A percentile compares a stretch with the other conserved stretches of the same genome.
These are phyloP conservation scores for Colletotrichum magnum DNA, from an alignment of 2,329 filamentous ascomycete genomes.

Conservation along the genomic window DNA sequence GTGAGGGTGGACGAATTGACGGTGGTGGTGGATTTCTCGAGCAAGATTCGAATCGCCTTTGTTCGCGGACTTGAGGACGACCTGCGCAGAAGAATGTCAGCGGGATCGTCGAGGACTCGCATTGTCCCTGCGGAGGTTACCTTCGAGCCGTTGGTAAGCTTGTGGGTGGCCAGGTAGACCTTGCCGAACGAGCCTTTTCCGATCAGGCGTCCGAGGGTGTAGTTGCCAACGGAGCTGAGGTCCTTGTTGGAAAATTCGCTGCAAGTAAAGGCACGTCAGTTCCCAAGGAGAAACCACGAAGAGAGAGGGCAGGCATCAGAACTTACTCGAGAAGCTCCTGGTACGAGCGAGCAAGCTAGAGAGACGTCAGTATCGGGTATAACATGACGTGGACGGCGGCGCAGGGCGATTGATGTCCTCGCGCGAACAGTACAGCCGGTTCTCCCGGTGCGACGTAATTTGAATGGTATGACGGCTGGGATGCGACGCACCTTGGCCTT, in stretches of 20 bases:
- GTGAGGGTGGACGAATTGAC: slow-evolving; percentile 97
- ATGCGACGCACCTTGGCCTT: slow-evolving; percentile 69
- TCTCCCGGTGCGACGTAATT: background rate
- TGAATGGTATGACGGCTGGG: background rate
- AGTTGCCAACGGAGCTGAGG: slow-evolving; percentile 93
- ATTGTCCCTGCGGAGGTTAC: slow-evolving; percentile 58
- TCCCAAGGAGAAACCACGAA: background rate
- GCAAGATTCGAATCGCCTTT: slow-evolving; percentile 96
- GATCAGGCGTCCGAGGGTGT: slow-evolving; percentile 90
- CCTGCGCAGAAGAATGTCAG: slow-evolving; percentile 65
- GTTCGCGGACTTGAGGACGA: slow-evolving; percentile 97
- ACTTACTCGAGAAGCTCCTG: slow-evolving; percentile 94
- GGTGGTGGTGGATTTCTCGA: slow-evolving; percentile 97
- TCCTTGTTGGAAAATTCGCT: slow-evolving; percentile 96
- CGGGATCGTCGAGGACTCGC: background rate
- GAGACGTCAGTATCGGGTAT: background rate
- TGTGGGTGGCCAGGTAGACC: slow-evolving; percentile 95
- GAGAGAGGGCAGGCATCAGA: background rate
- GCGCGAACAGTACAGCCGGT: background rate
- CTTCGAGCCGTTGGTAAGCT: slow-evolving; percentile 98
- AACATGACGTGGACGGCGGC: background rate
- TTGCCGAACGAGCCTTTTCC: slow-evolving; percentile 99
- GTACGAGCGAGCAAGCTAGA: slow-evolving; percentile 94
- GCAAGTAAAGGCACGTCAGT: slow-evolving; percentile 34
- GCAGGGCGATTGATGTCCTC: slow-evolving; percentile 10